These are phyloP conservation scores for Dovyalis caffra DNA, from an alignment of 345 rosid species.

Conservation along the genomic window DNA sequence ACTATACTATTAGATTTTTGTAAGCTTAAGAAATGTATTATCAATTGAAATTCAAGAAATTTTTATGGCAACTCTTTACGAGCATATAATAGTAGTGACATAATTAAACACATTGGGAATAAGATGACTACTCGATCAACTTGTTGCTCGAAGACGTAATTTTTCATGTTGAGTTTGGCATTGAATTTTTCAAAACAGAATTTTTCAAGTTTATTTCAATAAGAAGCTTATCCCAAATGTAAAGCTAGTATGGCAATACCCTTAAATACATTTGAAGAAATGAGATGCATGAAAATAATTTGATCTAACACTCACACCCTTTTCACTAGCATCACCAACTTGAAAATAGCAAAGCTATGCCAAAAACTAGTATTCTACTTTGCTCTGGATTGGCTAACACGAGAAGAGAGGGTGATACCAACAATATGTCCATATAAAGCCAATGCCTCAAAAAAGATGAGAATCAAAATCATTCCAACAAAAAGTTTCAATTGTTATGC, in stretches of 20 bases:
- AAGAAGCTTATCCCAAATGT: not conserved
- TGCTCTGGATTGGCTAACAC: constrained; percentile 24
- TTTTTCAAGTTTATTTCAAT: constrained; percentile 7
- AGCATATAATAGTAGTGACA: too few species aligned
- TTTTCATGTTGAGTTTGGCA: too few species aligned
- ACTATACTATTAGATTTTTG: not conserved
- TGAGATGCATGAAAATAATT: constrained; percentile 1
- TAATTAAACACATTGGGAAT: too few species aligned
- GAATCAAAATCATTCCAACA: constrained; percentile 24
- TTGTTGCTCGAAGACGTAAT: too few species aligned
- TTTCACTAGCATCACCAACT: constrained; percentile 3
- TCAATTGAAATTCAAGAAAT: not conserved
- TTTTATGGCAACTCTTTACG: not conserved
- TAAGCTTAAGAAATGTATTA: not conserved
- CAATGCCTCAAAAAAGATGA: constrained; percentile 20
- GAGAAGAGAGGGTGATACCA: constrained; percentile 21
- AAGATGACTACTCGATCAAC: too few species aligned
- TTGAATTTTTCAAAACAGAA: too few species aligned
- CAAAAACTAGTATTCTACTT: constrained; percentile 1
- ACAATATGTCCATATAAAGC: constrained; percentile 22
- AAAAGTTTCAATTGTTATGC: constrained; percentile 21
- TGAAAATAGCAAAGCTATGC: constrained; percentile 1
- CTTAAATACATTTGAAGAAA: not conserved
- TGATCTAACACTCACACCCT: not conserved
- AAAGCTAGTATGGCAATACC: not conserved